Evolutionary conservation across 305 asterid genomes (phyloP).

Genomic region (Withania somnifera): DNA sequence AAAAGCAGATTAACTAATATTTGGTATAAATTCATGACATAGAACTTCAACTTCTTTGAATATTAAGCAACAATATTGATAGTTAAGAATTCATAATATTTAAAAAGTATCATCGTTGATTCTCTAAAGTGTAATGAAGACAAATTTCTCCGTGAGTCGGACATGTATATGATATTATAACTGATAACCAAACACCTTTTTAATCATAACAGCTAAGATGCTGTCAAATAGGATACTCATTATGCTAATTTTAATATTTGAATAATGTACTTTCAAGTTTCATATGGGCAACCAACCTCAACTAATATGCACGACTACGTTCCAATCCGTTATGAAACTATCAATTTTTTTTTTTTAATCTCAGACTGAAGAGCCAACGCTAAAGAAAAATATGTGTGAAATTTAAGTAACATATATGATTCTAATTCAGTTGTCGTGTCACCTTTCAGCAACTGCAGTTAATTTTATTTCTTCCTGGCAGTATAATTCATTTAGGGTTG

Average conservation of each 20-base stretch:
- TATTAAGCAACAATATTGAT: too few relatives aligned
- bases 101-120: too few relatives aligned
- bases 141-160: too few relatives aligned
- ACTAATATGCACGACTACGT: not conserved
- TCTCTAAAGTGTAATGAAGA: too few relatives aligned
- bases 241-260: not conserved
- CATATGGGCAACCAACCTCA: accelerated
- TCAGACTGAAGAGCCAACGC: not conserved
- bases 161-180: too few relatives aligned
- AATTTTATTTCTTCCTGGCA: not conserved
- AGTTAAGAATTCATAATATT: too few relatives aligned
- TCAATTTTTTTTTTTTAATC: not conserved
- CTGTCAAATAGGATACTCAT: not conserved
- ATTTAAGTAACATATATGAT: not conserved
- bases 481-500: not conserved
- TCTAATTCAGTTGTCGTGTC: not conserved
- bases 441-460: not conserved
- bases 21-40: too few relatives aligned
- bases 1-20: too few relatives aligned
- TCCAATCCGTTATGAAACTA: not conserved
- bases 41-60: too few relatives aligned
- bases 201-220: not conserved
- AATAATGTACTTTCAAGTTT: not conserved
- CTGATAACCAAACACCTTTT: not conserved
- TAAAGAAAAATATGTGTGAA: not conserved